Evolutionary conservation across 148 eudicot genomes (phyloP).

Genomic region (Rhododendron kiyosumense): DNA sequence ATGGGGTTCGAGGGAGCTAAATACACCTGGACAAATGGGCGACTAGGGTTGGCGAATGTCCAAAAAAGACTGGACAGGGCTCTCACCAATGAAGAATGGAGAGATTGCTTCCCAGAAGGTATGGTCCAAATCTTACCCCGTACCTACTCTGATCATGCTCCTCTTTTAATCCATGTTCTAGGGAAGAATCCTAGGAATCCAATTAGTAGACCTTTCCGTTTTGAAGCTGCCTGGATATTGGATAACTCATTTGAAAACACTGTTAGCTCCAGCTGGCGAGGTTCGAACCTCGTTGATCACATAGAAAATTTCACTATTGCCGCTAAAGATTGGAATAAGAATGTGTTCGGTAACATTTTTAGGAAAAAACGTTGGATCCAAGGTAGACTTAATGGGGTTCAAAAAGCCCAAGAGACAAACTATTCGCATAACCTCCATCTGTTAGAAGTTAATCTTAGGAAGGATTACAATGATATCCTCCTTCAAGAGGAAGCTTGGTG

Average conservation of each 20-base stretch:
- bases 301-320: not conserved
- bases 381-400: not conserved
- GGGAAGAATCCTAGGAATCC: too few species aligned
- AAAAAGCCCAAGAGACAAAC: not conserved
- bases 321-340: not conserved
- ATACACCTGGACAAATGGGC: too few species aligned
- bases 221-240: not conserved
- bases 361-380: not conserved
- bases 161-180: too few species aligned
- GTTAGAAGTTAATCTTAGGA: not conserved
- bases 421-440: not conserved
- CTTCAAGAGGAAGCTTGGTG: not conserved
- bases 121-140: too few species aligned
- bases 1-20: too few species aligned
- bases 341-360: not conserved
- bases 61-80: too few species aligned
- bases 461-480: not conserved
- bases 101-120: too few species aligned
- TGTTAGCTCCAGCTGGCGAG: not conserved
- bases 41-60: too few species aligned
- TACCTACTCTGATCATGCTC: too few species aligned
- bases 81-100: too few species aligned
- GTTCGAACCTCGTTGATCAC: not conserved
- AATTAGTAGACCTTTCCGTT: too few species aligned
- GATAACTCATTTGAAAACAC: not conserved